Percentiles rank a stretch among this genome's conserved stretches.
Conservation (phyloP, 345 rosid genomes). For the Brassica nigra region DNA sequence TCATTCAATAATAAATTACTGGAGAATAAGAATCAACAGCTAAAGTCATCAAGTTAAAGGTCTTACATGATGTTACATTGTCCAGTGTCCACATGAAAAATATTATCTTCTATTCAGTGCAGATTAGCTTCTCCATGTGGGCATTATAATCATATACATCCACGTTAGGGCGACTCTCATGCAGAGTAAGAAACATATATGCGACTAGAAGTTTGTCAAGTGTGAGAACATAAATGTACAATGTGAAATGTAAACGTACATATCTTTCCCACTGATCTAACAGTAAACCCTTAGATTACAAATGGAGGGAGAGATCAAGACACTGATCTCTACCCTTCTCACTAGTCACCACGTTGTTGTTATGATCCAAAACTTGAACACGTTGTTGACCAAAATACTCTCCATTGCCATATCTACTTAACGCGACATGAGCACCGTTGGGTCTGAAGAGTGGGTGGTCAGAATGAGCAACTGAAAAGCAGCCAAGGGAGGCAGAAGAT, state of each 20-base stretch:
- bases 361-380: constrained; percentile 22
- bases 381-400: constrained; percentile 33
- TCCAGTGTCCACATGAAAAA: constrained; percentile 1
- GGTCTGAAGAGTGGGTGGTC: constrained; percentile 40
- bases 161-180: neutral
- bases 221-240: neutral
- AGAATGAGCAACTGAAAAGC: constrained; percentile 23
- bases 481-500: constrained; percentile 49
- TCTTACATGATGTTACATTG: neutral
- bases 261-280: neutral
- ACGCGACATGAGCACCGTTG: constrained; percentile 33
- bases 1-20: neutral
- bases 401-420: constrained; percentile 44
- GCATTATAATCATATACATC: neutral
- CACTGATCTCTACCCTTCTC: constrained; percentile 48
- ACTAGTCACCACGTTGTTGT: constrained; percentile 16
- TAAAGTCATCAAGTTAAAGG: neutral
- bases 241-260: neutral
- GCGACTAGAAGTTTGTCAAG: neutral
- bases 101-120: neutral
- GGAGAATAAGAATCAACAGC: neutral
- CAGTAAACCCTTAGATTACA: constrained; percentile 42
- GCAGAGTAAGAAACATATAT: neutral
- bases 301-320: constrained; percentile 84
- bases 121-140: neutral